Base-by-base conservation (phyloP, 2,329 filamentous ascomycete species). In the Ophiostoma novo-ulmi region DNA sequence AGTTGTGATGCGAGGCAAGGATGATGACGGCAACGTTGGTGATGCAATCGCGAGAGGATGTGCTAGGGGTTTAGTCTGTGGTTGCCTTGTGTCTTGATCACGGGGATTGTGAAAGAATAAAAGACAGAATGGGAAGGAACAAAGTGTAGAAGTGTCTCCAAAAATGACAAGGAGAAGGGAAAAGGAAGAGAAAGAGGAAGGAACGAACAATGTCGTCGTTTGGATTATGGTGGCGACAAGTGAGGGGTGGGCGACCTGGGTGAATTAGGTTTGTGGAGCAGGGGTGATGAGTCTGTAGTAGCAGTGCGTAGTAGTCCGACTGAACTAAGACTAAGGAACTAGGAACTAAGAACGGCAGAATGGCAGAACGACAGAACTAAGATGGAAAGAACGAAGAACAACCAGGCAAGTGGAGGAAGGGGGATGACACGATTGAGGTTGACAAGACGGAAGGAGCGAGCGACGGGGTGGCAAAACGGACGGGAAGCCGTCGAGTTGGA, bases 191-290 rank as follows among this genome's bases (percentile, higher is more conserved):
- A 22, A 36, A 55, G 8, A 58, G 36, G 39, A 65, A 66, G 44
- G 63, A 39, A 65, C 63, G 63, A n/a, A 10, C 63, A 48, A 63
- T 68, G 68, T 48, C 48, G 68, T 67, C 39, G 67, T 69, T 61
- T 63, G 58, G 58, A 35, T 26, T 67, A 63, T 64, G 64, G 68
- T 70, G 68, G 70, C 70, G 68, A 70, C 70, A 70, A 70, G 63
- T 48, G 63, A 65, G 63, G 63, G 63, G 63, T 39, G 63, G 63
- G 63, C 36, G 20, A 63, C 58, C 22, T 58, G 52, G 22, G 58
- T 63, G 58, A 63, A 63, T 35, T 63, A 65, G 63, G 63, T 22
- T 35, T 38, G 63, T 65, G 63, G 35, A 65, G 63, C 63, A 31
- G 17, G 36, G 35, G 63, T 65, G 63, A 38, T 38, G 35, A 65